Evolutionary conservation across 306 rosid genomes (phyloP).

Genomic region (Herpetospermum pedunculosum): DNA sequence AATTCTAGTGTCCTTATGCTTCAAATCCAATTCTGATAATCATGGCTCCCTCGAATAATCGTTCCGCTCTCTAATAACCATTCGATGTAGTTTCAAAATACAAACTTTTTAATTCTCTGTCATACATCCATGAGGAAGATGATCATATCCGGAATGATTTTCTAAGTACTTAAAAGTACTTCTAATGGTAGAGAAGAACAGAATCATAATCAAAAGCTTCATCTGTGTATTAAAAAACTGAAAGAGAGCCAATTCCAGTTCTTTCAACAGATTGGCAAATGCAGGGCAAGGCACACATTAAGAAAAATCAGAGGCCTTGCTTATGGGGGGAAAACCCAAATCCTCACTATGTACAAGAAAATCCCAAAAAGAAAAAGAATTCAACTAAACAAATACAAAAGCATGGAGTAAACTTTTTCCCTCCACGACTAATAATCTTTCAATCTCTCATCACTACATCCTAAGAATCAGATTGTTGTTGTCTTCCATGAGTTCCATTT

Average conservation of each 20-base stretch:
- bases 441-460: neutral
- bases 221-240: slow-evolving; percentile 7
- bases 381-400: slow-evolving; percentile 1
- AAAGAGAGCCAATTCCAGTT: slow-evolving; percentile 2
- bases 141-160: no score
- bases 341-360: neutral
- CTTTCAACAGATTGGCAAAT: slow-evolving; percentile 2
- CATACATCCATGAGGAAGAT: no score
- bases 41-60: no score
- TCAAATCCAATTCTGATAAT: neutral
- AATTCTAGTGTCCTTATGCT: neutral
- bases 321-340: neutral
- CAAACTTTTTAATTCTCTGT: neutral
- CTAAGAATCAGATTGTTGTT: neutral
- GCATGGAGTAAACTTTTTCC: neutral
- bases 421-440: neutral
- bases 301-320: slow-evolving; percentile 8
- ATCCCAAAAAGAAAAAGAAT: neutral
- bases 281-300: neutral
- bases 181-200: no score
- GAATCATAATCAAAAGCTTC: neutral
- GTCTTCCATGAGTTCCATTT: slow-evolving; percentile 17
- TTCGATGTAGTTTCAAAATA: neutral
- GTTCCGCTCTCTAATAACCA: no score
- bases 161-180: no score